Evolutionary conservation across 2,329 filamentous ascomycete species (phyloP).

Genomic region (Leptoxyphium fumago): DNA sequence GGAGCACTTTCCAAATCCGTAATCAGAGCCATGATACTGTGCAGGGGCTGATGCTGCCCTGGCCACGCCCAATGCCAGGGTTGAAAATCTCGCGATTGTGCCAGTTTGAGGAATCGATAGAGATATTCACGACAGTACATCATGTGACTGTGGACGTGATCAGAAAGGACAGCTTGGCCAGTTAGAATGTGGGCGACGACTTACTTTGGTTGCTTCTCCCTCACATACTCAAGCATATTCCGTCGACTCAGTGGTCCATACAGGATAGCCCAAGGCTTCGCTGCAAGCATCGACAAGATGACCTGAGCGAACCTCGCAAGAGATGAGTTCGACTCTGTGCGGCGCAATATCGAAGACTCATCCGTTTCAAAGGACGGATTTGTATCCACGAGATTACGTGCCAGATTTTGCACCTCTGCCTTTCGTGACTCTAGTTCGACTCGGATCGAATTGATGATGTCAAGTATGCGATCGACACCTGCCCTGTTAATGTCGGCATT

Average conservation of each 20-base stretch:
- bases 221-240: conserved; percentile 5
- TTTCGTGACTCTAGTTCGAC: conserved; percentile 7
- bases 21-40: conserved; percentile 13
- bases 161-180: too few relatives aligned
- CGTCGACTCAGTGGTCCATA: conserved; percentile 10
- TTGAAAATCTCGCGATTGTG: conserved; percentile 10
- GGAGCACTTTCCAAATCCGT: conserved; percentile 11
- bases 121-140: conserved; percentile 3
- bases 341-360: neutral
- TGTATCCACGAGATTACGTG: conserved; percentile 3
- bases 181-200: neutral
- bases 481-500: conserved; percentile 7
- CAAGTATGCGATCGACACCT: conserved; percentile 8
- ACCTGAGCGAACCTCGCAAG: conserved; percentile 9
- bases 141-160: too few relatives aligned
- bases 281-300: conserved; percentile 9
- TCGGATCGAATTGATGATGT: conserved; percentile 8
- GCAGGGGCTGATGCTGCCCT: conserved; percentile 12
- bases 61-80: conserved; percentile 13
- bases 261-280: conserved; percentile 13
- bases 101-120: conserved; percentile 9
- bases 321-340: conserved; percentile 9
- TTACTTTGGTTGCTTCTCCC: conserved; percentile 10
- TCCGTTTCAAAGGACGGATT: neutral
- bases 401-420: conserved; percentile 7